Conservation (phyloP, 768 basidiomycete species). For the Leccinum rimulosum region DNA sequence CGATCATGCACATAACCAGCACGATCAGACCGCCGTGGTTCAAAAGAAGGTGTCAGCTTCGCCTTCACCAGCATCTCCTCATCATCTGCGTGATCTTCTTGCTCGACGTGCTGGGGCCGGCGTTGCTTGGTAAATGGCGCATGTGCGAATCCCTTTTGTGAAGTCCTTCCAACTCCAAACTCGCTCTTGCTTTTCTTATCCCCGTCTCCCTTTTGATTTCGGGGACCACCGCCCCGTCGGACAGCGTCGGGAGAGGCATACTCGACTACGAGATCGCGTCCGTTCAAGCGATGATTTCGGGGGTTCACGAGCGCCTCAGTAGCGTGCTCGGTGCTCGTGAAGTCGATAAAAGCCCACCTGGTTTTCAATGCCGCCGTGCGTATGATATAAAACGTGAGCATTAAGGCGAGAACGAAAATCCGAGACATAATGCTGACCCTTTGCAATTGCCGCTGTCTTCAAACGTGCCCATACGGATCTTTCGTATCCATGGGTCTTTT, state of each 20-base stretch:
- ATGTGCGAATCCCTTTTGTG: conserved; percentile 1
- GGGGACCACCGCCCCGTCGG: conserved; percentile 61
- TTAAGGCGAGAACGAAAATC: background rate
- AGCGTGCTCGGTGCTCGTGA: conserved; percentile 72
- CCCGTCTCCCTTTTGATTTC: conserved; percentile 22
- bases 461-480: conserved; percentile 92
- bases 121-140: conserved; percentile 1
- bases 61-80: background rate
- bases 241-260: conserved; percentile 90
- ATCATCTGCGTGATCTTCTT: conserved; percentile 7
- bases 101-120: conserved; percentile 3
- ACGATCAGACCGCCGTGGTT: conserved; percentile 6
- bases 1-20: conserved; percentile 8
- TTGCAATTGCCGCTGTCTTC: conserved; percentile 95
- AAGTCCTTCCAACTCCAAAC: conserved; percentile 9
- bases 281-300: conserved; percentile 80
- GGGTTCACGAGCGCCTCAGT: conserved; percentile 80
- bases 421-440: conserved; percentile 58
- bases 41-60: background rate
- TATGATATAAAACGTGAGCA: background rate
- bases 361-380: background rate
- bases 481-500: conserved; percentile 60
- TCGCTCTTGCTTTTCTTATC: conserved; percentile 12
- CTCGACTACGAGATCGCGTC: conserved; percentile 82
- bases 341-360: conserved; percentile 96